These are phyloP conservation scores for Scheffersomyces coipomensis DNA, from an alignment of 805 yeast species.

Conservation along the genomic window DNA sequence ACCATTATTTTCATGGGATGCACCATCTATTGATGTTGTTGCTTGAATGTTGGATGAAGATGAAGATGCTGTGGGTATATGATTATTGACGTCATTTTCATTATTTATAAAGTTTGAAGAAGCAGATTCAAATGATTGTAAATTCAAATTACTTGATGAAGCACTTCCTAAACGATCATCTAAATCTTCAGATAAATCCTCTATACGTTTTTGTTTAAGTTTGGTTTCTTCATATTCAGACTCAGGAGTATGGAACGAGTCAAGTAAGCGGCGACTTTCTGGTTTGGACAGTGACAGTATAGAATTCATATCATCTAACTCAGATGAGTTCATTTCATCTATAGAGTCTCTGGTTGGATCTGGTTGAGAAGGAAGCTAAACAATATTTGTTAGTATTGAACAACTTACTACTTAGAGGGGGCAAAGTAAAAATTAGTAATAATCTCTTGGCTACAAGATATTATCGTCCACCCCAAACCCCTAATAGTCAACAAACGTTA, in stretches of 20 bases:
- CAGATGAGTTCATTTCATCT: background rate
- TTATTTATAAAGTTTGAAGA: too few species aligned
- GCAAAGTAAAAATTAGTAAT: too few species aligned
- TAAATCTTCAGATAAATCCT: background rate
- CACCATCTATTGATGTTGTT: background rate
- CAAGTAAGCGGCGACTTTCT: conserved; percentile 5
- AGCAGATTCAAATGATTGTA: too few species aligned
- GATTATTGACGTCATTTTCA: too few species aligned
- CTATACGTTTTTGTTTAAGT: too few species aligned
- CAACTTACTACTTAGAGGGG: too few species aligned
- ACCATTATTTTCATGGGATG: conserved; percentile 1
- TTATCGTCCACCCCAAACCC: too few species aligned
- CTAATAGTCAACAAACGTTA: too few species aligned
- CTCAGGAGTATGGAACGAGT: conserved; percentile 9
- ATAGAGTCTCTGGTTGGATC: background rate
- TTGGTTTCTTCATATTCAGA: conserved; percentile 2
- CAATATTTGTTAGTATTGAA: background rate
- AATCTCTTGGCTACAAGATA: too few species aligned
- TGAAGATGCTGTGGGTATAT: conserved; percentile 27
- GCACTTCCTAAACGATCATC: background rate
- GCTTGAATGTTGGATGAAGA: background rate
- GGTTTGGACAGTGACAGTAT: conserved; percentile 1
- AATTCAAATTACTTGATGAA: background rate
- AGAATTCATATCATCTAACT: conserved; percentile 1
- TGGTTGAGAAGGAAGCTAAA: background rate